Percentiles rank a stretch among this genome's conserved stretches.
phyloP scores from a whole-genome alignment of 768 basidiomycete genomes.

The Boletus insuetus region DNA sequence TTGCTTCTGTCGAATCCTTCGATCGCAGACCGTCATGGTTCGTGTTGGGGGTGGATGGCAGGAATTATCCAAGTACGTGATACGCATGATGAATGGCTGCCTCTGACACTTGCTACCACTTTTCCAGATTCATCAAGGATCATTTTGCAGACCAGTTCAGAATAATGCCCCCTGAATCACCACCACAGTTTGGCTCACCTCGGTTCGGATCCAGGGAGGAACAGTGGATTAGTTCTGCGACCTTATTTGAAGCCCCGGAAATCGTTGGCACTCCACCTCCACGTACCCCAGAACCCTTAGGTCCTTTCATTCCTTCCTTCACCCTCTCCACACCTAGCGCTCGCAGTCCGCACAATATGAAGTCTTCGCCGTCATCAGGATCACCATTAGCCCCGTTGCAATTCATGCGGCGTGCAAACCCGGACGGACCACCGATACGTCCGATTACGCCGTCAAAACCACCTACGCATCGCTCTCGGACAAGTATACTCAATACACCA shows the following conservation, averaged over 20 bases:
- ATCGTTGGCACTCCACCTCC: conserved; percentile 41
- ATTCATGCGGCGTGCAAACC: conserved; percentile 78
- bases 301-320: conserved; percentile 62
- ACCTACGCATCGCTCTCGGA: conserved; percentile 42
- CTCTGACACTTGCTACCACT: conserved; percentile 2
- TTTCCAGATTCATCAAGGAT: conserved; percentile 73
- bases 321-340: conserved; percentile 50
- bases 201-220: conserved; percentile 51
- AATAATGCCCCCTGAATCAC: conserved; percentile 60
- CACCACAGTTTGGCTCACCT: conserved; percentile 44
- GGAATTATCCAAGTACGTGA: conserved; percentile 80
- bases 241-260: conserved; percentile 58
- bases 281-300: conserved; percentile 65
- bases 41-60: conserved; percentile 94
- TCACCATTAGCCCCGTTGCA: conserved; percentile 81
- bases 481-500: conserved; percentile 43
- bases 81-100: not conserved
- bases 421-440: conserved; percentile 48
- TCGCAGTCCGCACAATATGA: conserved; percentile 44
- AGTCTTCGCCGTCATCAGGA: conserved; percentile 57
- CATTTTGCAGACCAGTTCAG: conserved; percentile 86
- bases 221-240: conserved; percentile 82
- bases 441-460: conserved; percentile 68
- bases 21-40: conserved; percentile 94
- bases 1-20: conserved; percentile 88